Conservation (phyloP, 805 yeast species). For the Diddensiella caesifluorescens region DNA sequence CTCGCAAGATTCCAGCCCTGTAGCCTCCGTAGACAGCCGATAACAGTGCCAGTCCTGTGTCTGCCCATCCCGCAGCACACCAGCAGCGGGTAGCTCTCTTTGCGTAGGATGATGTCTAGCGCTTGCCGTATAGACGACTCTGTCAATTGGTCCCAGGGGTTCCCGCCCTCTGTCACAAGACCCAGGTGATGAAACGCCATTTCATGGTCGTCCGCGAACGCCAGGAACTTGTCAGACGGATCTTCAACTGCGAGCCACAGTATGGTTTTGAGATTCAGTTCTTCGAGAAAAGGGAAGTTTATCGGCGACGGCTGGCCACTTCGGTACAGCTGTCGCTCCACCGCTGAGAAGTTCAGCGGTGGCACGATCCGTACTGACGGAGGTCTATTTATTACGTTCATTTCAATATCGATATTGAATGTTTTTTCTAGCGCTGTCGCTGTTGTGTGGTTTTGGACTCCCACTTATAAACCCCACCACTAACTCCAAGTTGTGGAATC, state of each 20-base stretch:
- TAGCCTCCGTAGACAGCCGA: conserved; percentile 84
- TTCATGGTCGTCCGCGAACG: conserved; percentile 66
- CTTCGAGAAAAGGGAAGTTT: conserved; percentile 77
- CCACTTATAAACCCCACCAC: background rate
- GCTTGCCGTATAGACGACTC: conserved; percentile 78
- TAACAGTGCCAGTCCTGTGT: conserved; percentile 93
- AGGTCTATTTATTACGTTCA: conserved; percentile 10
- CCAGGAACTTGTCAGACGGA: conserved; percentile 82
- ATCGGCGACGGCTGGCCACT: conserved; percentile 95
- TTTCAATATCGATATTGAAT: background rate
- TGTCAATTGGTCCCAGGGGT: conserved; percentile 95
- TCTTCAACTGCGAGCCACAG: conserved; percentile 96
- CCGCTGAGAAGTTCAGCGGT: conserved; percentile 93
- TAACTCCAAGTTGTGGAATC: too few species aligned
- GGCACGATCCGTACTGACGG: conserved; percentile 50
- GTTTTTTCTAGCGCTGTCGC: background rate
- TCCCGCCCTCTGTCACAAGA: conserved; percentile 71
- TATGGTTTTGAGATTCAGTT: conserved; percentile 68
- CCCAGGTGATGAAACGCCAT: conserved; percentile 81
- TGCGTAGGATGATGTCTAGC: conserved; percentile 64
- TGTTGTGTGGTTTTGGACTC: background rate
- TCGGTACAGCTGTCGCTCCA: conserved; percentile 78
- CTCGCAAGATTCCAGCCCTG: conserved; percentile 99
- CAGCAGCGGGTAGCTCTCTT: conserved; percentile 72
- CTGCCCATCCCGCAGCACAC: conserved; percentile 99